Conservation (phyloP, 1,284 basidiomycete species). For the Cutaneotrichosporon mucoides region DNA sequence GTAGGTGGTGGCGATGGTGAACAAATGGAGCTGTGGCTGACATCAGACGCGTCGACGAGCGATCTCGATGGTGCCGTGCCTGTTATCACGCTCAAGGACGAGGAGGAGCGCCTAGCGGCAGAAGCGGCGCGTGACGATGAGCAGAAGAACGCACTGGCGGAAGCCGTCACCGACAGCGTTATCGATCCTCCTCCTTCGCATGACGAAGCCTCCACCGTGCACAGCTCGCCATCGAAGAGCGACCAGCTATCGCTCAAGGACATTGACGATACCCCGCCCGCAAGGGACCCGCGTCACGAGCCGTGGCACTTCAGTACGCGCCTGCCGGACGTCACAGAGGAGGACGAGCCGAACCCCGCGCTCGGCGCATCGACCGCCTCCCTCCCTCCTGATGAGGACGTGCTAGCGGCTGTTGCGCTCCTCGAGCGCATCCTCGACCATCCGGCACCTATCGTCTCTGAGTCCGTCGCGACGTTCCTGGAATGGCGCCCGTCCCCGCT, state of each 20-base stretch:
- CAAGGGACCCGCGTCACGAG: not conserved
- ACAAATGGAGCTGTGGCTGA: not conserved
- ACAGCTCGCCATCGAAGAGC: not conserved
- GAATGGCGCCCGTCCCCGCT: slow-evolving; percentile 22
- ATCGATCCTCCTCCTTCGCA: not conserved
- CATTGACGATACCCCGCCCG: slow-evolving; percentile 5
- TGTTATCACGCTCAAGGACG: slow-evolving; percentile 10
- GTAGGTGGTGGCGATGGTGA: slow-evolving; percentile 2
- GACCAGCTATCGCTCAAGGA: not conserved
- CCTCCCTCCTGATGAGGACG: slow-evolving; percentile 6
- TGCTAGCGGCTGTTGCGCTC: not conserved
- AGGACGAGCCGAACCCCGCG: not conserved
- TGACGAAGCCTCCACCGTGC: too few relatives aligned
- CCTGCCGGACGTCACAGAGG: not conserved
- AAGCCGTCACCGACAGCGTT: not conserved
- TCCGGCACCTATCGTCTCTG: not conserved
- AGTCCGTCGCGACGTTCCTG: slow-evolving; percentile 25
- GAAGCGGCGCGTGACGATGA: not conserved
- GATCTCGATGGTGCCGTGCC: slow-evolving; percentile 7
- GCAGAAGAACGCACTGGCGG: not conserved
- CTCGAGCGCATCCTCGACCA: slow-evolving; percentile 13
- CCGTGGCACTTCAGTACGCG: slow-evolving; percentile 2
- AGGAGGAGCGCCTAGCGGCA: slow-evolving; percentile 2
- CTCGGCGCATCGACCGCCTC: not conserved
- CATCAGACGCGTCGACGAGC: slow-evolving; percentile 8